phyloP scores from a whole-genome alignment of 2,329 filamentous ascomycete genomes.

The Graphium sp. region DNA sequence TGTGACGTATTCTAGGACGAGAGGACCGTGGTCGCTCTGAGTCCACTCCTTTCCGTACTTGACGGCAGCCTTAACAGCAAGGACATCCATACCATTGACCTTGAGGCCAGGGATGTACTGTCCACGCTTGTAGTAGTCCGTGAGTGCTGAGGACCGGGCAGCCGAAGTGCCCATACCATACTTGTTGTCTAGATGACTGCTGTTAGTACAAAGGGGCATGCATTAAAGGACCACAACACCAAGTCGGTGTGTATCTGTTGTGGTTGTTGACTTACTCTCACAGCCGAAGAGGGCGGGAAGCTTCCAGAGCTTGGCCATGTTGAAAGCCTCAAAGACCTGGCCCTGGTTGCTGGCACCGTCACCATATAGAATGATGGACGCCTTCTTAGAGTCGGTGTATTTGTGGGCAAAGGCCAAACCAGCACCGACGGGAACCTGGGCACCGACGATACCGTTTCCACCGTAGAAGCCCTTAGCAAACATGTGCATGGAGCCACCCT shows the following conservation, averaged over 20 bases:
- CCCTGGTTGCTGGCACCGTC: constrained; percentile 98
- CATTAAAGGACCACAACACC: not conserved
- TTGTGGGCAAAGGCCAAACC: constrained; percentile 95
- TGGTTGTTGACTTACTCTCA: constrained; percentile 56
- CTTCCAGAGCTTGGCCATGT: constrained; percentile 99
- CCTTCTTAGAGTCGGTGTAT: constrained; percentile 76
- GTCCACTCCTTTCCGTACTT: constrained; percentile 87
- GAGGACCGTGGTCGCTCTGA: constrained; percentile 66
- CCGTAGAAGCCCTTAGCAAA: constrained; percentile 96
- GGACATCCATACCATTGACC: constrained; percentile 98
- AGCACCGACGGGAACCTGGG: constrained; percentile 92
- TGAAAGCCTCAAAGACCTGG: constrained; percentile 98
- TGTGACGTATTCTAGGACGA: constrained; percentile 97
- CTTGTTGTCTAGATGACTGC: constrained; percentile 70
- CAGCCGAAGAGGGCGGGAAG: constrained; percentile 91
- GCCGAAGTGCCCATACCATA: constrained; percentile 99
- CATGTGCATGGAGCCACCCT: constrained; percentile 99
- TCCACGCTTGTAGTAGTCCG: constrained; percentile 99
- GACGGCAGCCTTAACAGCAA: constrained; percentile 92
- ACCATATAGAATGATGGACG: constrained; percentile 82
- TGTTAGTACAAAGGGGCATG: not conserved
- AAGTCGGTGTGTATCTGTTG: not conserved
- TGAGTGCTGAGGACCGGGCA: constrained; percentile 82
- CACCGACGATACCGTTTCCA: constrained; percentile 97
- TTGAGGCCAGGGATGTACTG: constrained; percentile 99